Evolutionary conservation across 1,139 yeast genomes (phyloP), one percentile per base, ranked within the genome.

Genomic region (Candida tetrigidarum): DNA sequence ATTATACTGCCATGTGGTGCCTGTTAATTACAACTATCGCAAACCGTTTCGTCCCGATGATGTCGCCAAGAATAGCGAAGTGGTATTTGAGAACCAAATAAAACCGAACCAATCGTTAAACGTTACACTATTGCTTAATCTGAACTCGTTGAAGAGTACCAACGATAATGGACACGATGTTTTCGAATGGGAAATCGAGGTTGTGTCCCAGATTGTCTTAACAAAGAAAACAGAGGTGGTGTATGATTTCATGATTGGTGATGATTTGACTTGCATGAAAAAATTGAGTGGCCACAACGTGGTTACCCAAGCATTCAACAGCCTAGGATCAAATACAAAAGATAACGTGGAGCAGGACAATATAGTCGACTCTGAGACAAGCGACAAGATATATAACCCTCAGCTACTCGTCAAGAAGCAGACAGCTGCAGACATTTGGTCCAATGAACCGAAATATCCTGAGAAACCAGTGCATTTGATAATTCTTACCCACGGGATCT

Each of bases 401-500:
- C 58, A 62, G 3, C 46, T 58, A 9, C 57, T 55, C 1, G 86
- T 90, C 0, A 59, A 67, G 19, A 76, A 78, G 46, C 62, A 69
- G 42, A 83, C 78, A 41, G 85, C 95, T 0, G 56, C 75, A 4
- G 93, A 88, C 49, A 57, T 92, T 6, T 91, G 97, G 97, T 76
- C 64, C 59, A 15, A 81, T 78, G 63, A 63, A 32, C 69, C 68
- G 2, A 62, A 58, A 29, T 52, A 71, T 6, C 69, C 74, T 5
- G 51, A 62, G 4, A 63, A 67, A 40, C 87, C 89, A 0, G 72
- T 83, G 5, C 97, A 90, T 64, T 67, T 90, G 46, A 86, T 89
- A 15, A 73, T 90, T 1, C 56, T 93, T 11, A 88, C 97, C 0
- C 99, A 93, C 65, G 99, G 99, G 0, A 71, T 93, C 29, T 96